A percentile compares a stretch with the other conserved stretches of the same genome.
These are phyloP conservation scores for Claviceps fusiformis DNA, from an alignment of 2,329 filamentous ascomycete species.

Conservation along the genomic window DNA sequence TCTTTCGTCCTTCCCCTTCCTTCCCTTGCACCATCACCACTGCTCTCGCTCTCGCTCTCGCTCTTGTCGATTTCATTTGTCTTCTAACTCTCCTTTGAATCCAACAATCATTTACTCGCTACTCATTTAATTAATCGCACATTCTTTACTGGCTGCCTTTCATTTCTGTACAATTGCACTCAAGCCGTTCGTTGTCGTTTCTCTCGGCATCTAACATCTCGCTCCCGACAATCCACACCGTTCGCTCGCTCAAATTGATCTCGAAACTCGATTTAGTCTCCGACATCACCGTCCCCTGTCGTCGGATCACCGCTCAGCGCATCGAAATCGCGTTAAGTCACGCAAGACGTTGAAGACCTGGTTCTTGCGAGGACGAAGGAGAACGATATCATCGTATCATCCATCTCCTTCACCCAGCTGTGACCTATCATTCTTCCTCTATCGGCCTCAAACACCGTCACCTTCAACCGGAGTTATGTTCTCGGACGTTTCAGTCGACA, in stretches of 20 bases:
- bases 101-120: background rate
- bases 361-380: background rate
- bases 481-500: background rate
- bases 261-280: background rate
- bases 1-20: background rate
- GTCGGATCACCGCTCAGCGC: background rate
- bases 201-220: background rate
- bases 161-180: background rate
- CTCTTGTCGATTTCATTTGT: background rate
- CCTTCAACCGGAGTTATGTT: conserved; percentile 1
- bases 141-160: background rate
- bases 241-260: background rate
- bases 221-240: background rate
- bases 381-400: background rate
- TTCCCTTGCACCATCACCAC: too few species aligned
- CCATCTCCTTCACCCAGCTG: background rate
- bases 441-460: background rate
- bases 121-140: background rate
- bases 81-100: background rate
- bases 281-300: background rate
- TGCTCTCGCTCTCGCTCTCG: background rate
- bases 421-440: background rate
- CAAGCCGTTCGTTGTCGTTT: background rate
- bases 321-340: background rate
- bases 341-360: background rate